Evolutionary conservation across 1,139 yeast species (phyloP), one percentile per base, ranked within the genome.

Genomic region (Taiozyma sp.): DNA sequence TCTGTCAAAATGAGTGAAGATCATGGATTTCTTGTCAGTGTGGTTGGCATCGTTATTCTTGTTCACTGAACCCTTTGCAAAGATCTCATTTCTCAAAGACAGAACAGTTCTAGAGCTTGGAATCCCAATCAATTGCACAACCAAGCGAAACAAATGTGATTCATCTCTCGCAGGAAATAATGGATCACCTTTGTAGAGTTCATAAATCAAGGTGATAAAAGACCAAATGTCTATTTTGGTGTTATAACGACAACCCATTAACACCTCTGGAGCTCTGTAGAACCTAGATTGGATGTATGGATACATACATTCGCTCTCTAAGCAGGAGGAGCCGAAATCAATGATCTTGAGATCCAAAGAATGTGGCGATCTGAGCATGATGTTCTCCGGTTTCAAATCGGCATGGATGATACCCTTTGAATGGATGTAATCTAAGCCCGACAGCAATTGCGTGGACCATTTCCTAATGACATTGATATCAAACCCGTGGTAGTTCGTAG

Each of bases 141-240:
- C 78, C 38, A 78, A 70, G 2, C 80, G 81, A 46, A 87, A 70
- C 53, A 87, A 84, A 52, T 85, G 90, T 45, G 74, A 70, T 63
- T 88, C 96, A 60, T 81, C 79, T 53, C 76, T 81, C 0, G 91
- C 92, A 41, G 87, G 85, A 54, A 88, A 79, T 29, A 88, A 62
- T 0, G 96, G 93, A 36, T 67, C 64, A 0, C 96, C 96, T 0
- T 81, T 75, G 50, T 74, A 76, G 47, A 87, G 65, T 63, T 88
- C 96, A 2, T 83, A 80, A 19, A 85, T 66, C 43, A 88, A 79
- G 51, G 92, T 79, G 0, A 87, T 93, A 54, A 85, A 69, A 6
- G 93, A 85, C 96, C 96, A 88, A 55, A 87, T 78, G 65, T 88
- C 96, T 51, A 88, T 87, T 59, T 80, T 80, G 30, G 77, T 73